Base-by-base conservation (phyloP, 2,329 filamentous ascomycete genomes). In the Polytolypa hystricis region DNA sequence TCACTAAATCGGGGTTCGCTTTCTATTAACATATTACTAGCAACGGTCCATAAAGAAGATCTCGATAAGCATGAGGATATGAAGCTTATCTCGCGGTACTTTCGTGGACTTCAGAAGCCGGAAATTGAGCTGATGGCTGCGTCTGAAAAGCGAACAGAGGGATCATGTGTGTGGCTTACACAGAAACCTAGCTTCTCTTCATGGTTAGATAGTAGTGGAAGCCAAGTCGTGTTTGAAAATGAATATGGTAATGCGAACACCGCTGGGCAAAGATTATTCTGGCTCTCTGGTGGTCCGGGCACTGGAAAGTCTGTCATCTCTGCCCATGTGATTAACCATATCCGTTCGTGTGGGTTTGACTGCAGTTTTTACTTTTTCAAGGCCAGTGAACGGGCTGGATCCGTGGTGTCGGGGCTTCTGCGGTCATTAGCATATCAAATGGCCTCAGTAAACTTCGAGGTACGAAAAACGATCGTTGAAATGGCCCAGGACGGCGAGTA, bases 231-330 rank as follows among this genome's bases (percentile, higher is more conserved):
- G 56, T 54, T 30, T 30, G 44, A 12, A 58, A 55, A 55, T 49
- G 59, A 25, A 46, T 47, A 8, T 30, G 46, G 7, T 43, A 47
- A 26, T 10, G 38, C 6, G 33, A 21, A 20, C 53, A 53, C 33
- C 17, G 26, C 7, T 34, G 37, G 5, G 58, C 55, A 56, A 42
- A 30, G 6, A 12, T 26, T 14, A 46, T 58, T 12, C 42, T 59
- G 5, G 58, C 51, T 54, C 40, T 58, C 48, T 7, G 60, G 57
- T 2, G 45, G 44, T 10, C 51, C 59, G 7, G 60, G 43, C 4
- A 43, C 50, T 6, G 59, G 60, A 7, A 63, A 62, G 39, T 62
- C 58, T 0, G 45, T 62, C 11, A 40, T 62, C 15, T 43, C 50
- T 1, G 48, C 52, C 9, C 51, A 56, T 33, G 37, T 60, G n/a